A percentile compares a stretch with the other conserved stretches of the same genome.
Conservation (phyloP, 345 rosid species). For the Erodium maritimum region DNA sequence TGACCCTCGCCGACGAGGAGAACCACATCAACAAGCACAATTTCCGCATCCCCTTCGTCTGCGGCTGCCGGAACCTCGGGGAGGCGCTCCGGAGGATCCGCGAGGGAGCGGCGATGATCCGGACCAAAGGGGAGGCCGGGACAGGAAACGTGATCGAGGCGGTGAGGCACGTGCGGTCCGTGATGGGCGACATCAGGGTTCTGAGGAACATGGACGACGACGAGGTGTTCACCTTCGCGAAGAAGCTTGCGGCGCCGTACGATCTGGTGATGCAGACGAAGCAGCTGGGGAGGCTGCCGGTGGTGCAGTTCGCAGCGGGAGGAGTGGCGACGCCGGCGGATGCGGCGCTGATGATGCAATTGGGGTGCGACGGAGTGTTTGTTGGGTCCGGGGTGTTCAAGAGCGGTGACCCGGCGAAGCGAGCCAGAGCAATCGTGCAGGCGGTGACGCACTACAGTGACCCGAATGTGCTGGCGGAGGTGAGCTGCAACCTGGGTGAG, state of each 20-base stretch:
- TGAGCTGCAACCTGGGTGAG: slow-evolving; percentile 60
- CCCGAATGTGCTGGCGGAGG: slow-evolving; percentile 48
- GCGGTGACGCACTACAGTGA: slow-evolving; percentile 57
- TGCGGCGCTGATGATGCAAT: slow-evolving; percentile 72
- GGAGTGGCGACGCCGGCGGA: slow-evolving; percentile 74
- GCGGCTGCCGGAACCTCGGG: slow-evolving; percentile 73
- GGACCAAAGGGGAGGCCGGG: slow-evolving; percentile 84
- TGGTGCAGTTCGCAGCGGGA: slow-evolving; percentile 62
- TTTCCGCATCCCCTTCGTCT: slow-evolving; percentile 68
- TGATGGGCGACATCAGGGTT: slow-evolving; percentile 55
- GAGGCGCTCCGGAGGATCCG: slow-evolving; percentile 64
- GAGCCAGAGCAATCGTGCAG: slow-evolving; percentile 62
- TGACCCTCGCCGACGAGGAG: slow-evolving; percentile 65
- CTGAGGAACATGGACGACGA: slow-evolving; percentile 67
- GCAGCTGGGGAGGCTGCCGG: slow-evolving; percentile 59
- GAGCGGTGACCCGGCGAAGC: slow-evolving; percentile 50
- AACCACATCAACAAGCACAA: slow-evolving; percentile 77
- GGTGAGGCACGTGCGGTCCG: slow-evolving; percentile 69
- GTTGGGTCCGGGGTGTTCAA: slow-evolving; percentile 65
- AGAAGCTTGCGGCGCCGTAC: slow-evolving; percentile 53
- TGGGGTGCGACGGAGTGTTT: slow-evolving; percentile 63
- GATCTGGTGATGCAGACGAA: slow-evolving; percentile 63
- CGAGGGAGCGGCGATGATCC: slow-evolving; percentile 78
- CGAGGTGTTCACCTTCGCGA: slow-evolving; percentile 59
- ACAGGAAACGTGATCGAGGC: slow-evolving; percentile 72